These are phyloP conservation scores for Trametes coccinea DNA, from an alignment of 768 basidiomycete species.

Conservation along the genomic window DNA sequence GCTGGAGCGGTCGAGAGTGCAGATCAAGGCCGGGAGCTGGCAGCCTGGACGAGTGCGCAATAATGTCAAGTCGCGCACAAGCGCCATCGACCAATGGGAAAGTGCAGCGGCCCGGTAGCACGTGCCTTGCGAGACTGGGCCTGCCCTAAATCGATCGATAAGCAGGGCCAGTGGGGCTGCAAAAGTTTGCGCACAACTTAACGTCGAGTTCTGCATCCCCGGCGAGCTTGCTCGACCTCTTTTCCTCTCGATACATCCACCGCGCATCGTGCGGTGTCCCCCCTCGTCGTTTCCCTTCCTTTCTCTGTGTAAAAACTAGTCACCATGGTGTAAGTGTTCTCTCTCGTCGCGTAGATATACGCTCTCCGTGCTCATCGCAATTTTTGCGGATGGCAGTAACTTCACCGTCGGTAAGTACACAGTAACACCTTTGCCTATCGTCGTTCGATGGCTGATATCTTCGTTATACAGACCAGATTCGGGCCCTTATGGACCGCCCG, in stretches of 20 bases:
- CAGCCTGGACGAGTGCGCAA: too few relatives aligned
- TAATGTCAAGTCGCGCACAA: not conserved
- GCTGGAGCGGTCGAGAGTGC: not conserved
- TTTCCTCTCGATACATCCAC: constrained; percentile 18
- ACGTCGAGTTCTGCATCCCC: constrained; percentile 32
- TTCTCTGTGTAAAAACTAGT: constrained; percentile 46
- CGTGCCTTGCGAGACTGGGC: constrained; percentile 21
- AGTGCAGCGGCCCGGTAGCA: not conserved
- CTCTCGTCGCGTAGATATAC: constrained; percentile 8
- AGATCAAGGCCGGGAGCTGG: too few relatives aligned
- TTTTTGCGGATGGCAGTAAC: constrained; percentile 56
- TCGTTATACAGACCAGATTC: constrained; percentile 69
- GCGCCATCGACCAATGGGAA: constrained; percentile 1
- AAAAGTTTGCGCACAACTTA: constrained; percentile 30
- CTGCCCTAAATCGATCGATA: constrained; percentile 55
- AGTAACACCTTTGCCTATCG: not conserved
- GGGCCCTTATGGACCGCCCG: constrained; percentile 83
- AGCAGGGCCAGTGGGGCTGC: constrained; percentile 24
- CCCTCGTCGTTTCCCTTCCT: constrained; percentile 21
- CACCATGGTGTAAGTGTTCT: constrained; percentile 78
- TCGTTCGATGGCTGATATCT: constrained; percentile 8
- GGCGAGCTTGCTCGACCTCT: constrained; percentile 32
- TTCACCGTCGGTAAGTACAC: constrained; percentile 77
- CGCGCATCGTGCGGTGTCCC: constrained; percentile 9
- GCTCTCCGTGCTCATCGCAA: constrained; percentile 26